phyloP scores from a whole-genome alignment of 495 filamentous ascomycete genomes.

The Podospora bellae-mahoneyi region DNA sequence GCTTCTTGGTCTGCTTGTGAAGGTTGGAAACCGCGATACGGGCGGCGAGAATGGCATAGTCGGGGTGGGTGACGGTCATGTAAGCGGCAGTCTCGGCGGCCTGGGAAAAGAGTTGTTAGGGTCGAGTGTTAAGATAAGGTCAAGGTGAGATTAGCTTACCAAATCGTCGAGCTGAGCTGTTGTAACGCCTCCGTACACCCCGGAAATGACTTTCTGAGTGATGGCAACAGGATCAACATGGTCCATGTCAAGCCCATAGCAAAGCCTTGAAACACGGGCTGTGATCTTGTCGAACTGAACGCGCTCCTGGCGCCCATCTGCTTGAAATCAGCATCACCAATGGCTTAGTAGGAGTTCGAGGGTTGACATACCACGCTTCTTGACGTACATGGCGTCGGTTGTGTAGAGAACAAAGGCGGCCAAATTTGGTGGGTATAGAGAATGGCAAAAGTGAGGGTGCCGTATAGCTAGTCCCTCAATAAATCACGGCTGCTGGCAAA shows the following conservation, averaged over 20 bases:
- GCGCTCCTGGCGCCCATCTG: slow-evolving; percentile 99
- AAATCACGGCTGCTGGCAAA: background rate
- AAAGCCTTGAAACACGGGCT: slow-evolving; percentile 91
- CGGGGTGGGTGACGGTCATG: slow-evolving; percentile 98
- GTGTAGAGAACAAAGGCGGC: slow-evolving; percentile 7
- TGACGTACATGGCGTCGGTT: slow-evolving; percentile 52
- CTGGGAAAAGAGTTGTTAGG: slow-evolving; percentile 42
- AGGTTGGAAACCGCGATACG: slow-evolving; percentile 99
- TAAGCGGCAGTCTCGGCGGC: slow-evolving; percentile 98
- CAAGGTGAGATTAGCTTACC: slow-evolving; percentile 52
- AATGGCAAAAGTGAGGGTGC: slow-evolving; percentile 1
- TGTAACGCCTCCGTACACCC: slow-evolving; percentile 97
- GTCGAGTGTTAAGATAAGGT: slow-evolving; percentile 16
- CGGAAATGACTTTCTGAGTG: slow-evolving; percentile 98
- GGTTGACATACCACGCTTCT: slow-evolving; percentile 54
- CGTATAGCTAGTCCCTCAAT: background rate
- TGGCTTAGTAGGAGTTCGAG: background rate
- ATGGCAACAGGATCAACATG: slow-evolving; percentile 98
- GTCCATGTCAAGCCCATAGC: slow-evolving; percentile 93
- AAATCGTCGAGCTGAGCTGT: slow-evolving; percentile 94
- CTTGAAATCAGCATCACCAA: slow-evolving; percentile 23
- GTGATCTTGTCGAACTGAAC: slow-evolving; percentile 99
- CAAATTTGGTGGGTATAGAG: background rate
- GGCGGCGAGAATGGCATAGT: slow-evolving; percentile 97
- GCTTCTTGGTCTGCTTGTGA: slow-evolving; percentile 99